phyloP scores from a whole-genome alignment of 116 monocot genomes.

The Dioscorea cayenensis region DNA sequence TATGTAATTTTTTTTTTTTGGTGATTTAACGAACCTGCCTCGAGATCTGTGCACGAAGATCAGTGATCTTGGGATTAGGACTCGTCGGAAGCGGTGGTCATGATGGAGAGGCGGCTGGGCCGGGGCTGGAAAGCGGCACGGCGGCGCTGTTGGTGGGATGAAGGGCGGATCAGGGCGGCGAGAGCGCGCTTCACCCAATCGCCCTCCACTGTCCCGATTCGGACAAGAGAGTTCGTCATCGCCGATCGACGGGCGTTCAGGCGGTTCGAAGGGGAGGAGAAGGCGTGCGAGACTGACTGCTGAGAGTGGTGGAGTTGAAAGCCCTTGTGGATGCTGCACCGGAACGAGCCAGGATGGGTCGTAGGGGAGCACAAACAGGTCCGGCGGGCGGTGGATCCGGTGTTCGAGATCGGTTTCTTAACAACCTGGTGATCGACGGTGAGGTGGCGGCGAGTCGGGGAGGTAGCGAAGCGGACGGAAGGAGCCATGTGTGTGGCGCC shows the following conservation, averaged over 20 bases:
- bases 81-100: slow-evolving; percentile 18
- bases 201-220: slow-evolving; percentile 55
- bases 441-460: slow-evolving; percentile 23
- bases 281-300: neutral
- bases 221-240: slow-evolving; percentile 64
- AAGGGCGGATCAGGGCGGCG: slow-evolving; percentile 36
- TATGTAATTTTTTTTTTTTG: neutral
- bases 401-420: slow-evolving; percentile 11
- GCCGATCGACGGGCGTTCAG: slow-evolving; percentile 37
- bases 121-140: slow-evolving; percentile 27
- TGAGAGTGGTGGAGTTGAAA: neutral
- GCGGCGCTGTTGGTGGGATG: slow-evolving; percentile 29
- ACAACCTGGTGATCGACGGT: slow-evolving; percentile 14
- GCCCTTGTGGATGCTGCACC: slow-evolving; percentile 61
- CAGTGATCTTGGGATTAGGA: neutral
- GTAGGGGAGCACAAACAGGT: slow-evolving; percentile 77
- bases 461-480: slow-evolving; percentile 35
- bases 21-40: slow-evolving; percentile 7
- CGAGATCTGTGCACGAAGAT: neutral
- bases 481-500: slow-evolving; percentile 11
- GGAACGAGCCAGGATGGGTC: slow-evolving; percentile 65
- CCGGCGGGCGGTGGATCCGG: slow-evolving; percentile 14
- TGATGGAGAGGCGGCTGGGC: slow-evolving; percentile 31
- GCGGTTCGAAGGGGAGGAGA: slow-evolving; percentile 15
- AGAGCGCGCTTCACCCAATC: slow-evolving; percentile 36